Base-by-base conservation (phyloP, 352 stramenopile genomes). In the Globisporangium irregulare region DNA sequence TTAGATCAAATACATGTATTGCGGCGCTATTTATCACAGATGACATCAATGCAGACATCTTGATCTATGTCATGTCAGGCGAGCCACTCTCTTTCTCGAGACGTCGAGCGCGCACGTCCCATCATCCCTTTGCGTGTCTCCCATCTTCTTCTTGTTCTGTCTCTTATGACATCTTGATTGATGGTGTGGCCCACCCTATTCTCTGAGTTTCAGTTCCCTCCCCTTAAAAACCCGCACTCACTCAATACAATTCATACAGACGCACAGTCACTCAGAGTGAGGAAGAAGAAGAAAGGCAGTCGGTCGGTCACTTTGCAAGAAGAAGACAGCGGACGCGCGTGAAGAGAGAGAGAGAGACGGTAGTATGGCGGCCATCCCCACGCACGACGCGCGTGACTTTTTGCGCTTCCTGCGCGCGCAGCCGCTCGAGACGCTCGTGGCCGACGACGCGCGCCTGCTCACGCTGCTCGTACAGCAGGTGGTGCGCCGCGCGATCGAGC, bases 381-480 rank as follows among this genome's bases (percentile, higher is more conserved):
- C 66, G 66, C 59, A 66, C 25, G 60, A 66, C 36, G 59, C 54
- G 59, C 60, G 36, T 59, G 59, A 71, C 24, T 71, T 71, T 41
- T 12, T 62, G 48, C 66, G 66, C 59, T 71, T 71, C 51, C 59
- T 71, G 59, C 66, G 60, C 36, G 53, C 66, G 38, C 66, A 71
- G 59, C 66, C 66, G 59, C 59, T 51, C 50, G 59, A 62, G 22
- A 58, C 46, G 22, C 59, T 71, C 51, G 38, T 59, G 27, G 25
- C 36, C n/a, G 51, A 67, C 20, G 66, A 71, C 22, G 41, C 56
- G 32, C 58, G 46, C 41, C 59, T 67, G 20, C 59, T 62, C n/a
- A 53, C 59, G 25, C 59, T 71, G 59, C 66, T 71, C 59, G 27
- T 67, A 20, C 66, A 71, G 41, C 66, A 71, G 51, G 66, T 71